phyloP scores from a whole-genome alignment of 768 basidiomycete genomes.

The Russula earlei region DNA sequence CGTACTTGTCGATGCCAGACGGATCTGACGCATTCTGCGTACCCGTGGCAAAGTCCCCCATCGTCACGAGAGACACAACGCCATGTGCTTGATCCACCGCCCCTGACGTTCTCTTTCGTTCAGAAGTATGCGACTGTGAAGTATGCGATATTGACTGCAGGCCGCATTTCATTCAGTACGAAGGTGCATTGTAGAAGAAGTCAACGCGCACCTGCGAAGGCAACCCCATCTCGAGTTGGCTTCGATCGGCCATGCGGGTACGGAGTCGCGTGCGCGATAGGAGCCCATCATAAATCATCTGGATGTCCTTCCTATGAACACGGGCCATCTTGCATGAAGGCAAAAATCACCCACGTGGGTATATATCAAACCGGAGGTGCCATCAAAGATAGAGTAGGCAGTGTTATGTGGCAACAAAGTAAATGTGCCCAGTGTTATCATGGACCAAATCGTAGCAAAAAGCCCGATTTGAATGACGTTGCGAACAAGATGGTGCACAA shows the following conservation, averaged over 20 bases:
- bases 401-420: neutral
- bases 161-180: neutral
- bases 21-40: neutral
- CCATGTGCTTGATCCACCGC: neutral
- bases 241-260: neutral
- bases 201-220: no score
- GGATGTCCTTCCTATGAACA: neutral
- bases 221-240: neutral
- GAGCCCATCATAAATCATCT: conserved; percentile 2
- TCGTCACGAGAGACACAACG: neutral
- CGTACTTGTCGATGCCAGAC: neutral
- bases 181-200: neutral
- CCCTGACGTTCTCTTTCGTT: neutral
- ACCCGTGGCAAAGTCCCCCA: neutral
- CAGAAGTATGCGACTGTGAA: neutral
- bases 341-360: neutral
- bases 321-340: neutral
- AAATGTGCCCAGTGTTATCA: neutral
- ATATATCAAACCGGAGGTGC: conserved; percentile 1
- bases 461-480: neutral
- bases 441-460: neutral
- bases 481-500: neutral
- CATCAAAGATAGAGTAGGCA: neutral
- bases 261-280: neutral
- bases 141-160: neutral